Percentiles rank a stretch among this genome's conserved stretches.
Evolutionary conservation across 768 basidiomycete species (phyloP).

Genomic region (Candolleomyces efflorescens): DNA sequence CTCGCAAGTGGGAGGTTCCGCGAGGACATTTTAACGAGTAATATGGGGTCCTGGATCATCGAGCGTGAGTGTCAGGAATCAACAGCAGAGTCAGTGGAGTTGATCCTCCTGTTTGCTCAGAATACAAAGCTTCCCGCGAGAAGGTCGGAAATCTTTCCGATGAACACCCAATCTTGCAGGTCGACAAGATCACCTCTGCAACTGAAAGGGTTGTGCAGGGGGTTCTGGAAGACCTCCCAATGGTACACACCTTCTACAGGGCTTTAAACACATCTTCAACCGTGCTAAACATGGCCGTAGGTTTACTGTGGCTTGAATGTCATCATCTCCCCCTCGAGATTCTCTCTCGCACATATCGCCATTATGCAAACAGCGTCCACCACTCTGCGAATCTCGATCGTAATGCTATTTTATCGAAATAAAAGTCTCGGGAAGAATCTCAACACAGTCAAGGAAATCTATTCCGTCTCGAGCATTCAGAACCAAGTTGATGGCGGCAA

Average conservation of each 20-base stretch:
- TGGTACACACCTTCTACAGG: constrained; percentile 17
- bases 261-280: not conserved
- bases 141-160: constrained; percentile 19
- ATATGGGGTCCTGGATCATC: constrained; percentile 27
- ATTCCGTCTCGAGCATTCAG: constrained; percentile 17
- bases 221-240: constrained; percentile 25
- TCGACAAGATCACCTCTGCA: constrained; percentile 9
- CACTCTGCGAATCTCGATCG: constrained; percentile 22
- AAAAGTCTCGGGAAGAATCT: constrained; percentile 21
- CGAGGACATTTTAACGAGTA: constrained; percentile 35
- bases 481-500: constrained; percentile 23
- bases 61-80: constrained; percentile 17
- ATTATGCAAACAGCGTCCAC: constrained; percentile 35
- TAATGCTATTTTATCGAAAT: constrained; percentile 13
- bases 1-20: constrained; percentile 24
- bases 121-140: constrained; percentile 23
- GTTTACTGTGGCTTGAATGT: constrained; percentile 32
- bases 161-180: constrained; percentile 16
- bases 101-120: constrained; percentile 11
- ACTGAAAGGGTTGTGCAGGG: not conserved
- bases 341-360: constrained; percentile 36
- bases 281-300: constrained; percentile 13
- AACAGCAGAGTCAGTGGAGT: not conserved
- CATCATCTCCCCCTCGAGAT: constrained; percentile 26
- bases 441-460: constrained; percentile 27